Base-by-base conservation (phyloP, 208 protist species). In the Porcisia deanei region DNA sequence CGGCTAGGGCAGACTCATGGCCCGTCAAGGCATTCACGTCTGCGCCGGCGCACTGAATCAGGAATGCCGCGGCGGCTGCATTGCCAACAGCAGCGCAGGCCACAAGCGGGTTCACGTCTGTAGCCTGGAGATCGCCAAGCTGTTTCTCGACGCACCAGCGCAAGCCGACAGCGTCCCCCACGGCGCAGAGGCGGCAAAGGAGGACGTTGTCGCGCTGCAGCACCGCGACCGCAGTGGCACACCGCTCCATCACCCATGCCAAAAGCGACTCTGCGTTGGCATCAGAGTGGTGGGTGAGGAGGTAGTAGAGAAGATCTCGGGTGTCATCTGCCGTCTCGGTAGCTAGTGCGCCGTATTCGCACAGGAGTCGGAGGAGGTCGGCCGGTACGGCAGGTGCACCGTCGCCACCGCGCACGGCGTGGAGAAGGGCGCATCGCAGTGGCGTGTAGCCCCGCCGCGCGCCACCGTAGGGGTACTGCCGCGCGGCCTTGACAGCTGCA, bases 101-200 rank as follows among this genome's bases (percentile, higher is more conserved):
- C 25, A 84, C 71, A n/a, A 95, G 79, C 54, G 88, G 88, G 39
- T 84, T 83, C 14, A 70, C 76, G 7, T 65, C 57, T 20, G 63
- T 69, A 2, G 81, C 71, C 54, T 85, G 83, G 45, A 89, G 55
- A 49, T 80, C 69, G 66, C 88, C 85, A 69, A 68, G 81, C 39
- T 79, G 71, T 52, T 70, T 81, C 70, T 90, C 88, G 4, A 90
- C 61, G 52, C 90, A 95, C 90, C 90, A 95, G 39, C 88, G 84
- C 64, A 93, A 70, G 63, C 86, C 75, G 41, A 79, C 76, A 47
- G 71, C 80, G 47, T 81, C 73, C 54, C 75, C 70, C 34, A 72
- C 34, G 22, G 66, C 73, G 58, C 83, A 90, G 45, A 93, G 78
- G 20, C 86, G 84, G 74, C 81, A 88, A 52, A 92, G 75, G 1